Base-by-base conservation (phyloP, 129 eudicot genomes). In the Flaveria robusta region DNA sequence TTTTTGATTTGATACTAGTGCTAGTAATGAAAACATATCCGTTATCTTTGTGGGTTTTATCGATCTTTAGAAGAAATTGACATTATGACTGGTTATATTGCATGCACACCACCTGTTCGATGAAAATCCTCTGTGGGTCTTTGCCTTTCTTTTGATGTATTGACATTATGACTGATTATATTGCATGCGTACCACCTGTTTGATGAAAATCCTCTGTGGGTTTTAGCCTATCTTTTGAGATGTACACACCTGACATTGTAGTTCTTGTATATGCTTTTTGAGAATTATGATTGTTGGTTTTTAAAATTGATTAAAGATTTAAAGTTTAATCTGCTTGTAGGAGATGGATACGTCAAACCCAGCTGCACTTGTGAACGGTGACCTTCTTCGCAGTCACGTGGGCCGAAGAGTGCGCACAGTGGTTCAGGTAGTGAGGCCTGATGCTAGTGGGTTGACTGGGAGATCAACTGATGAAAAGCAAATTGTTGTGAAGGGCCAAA, bases 311-410 rank as follows among this genome's bases (percentile, higher is more conserved):
- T 0, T 59, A 9, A 9, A 16, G 0, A 15, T 16, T 0, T 59
- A 9, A 9, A 16, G 0, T 24, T 16, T 9, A 50, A 27, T 69
- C 14, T 47, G 70, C 78, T 43, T 75, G 34, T 66, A 85, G 81
- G 78, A 79, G 16, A 94, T 91, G 98, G 98, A 94, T 76, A 86
- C 89, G 19, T 87, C 97, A 71, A 91, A 87, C 74, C 97, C 96
- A 50, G 92, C 90, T n/a, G 97, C 82, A 5, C 81, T 94, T 59
- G 97, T 91, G 37, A 94, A 94, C 39, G 97, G 85, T 8, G 99
- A 83, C 80, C 82, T 91, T 47, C 81, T 91, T n/a, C 81, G 83
- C 39, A 65, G 68, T 74, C 82, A 88, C 51, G 86, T 89, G 9
- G 97, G 97, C 1, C 77, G 85, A 47, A 83, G 86, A 74, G 98